Conservation (phyloP, 2,329 filamentous ascomycete genomes). For the Aspergillus arachidicola region DNA sequence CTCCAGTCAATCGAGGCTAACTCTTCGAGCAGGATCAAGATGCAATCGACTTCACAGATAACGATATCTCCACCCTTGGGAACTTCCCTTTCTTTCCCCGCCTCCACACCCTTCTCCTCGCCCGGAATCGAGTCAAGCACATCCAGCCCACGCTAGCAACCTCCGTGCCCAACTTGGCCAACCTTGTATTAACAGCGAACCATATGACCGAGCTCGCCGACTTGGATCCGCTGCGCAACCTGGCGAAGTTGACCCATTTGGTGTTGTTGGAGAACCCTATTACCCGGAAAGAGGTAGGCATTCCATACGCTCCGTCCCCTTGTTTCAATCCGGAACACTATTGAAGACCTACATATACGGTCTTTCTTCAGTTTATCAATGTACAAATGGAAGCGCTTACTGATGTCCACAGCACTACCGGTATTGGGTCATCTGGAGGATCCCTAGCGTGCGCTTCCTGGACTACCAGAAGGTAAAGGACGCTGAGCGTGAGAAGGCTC, state of each 20-base stretch:
- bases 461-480: constrained; percentile 93
- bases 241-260: constrained; percentile 74
- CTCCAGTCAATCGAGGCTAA: background rate
- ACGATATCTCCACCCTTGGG: constrained; percentile 84
- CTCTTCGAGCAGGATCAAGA: constrained; percentile 74
- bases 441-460: constrained; percentile 81
- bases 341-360: background rate
- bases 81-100: constrained; percentile 94
- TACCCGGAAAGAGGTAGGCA: constrained; percentile 81
- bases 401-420: constrained; percentile 72
- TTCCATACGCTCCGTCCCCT: background rate
- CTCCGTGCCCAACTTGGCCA: constrained; percentile 78
- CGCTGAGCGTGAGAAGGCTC: constrained; percentile 74
- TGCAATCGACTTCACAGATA: constrained; percentile 97
- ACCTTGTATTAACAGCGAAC: constrained; percentile 82
- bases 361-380: background rate
- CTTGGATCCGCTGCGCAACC: constrained; percentile 73
- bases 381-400: constrained; percentile 6
- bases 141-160: constrained; percentile 76
- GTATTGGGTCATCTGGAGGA: constrained; percentile 86
- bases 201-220: constrained; percentile 82
- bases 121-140: constrained; percentile 80
- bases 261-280: constrained; percentile 86
- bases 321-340: background rate
- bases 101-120: constrained; percentile 82